Evolutionary conservation across 257 asterid genomes (phyloP).

Genomic region (Solanum corneliomulleri): DNA sequence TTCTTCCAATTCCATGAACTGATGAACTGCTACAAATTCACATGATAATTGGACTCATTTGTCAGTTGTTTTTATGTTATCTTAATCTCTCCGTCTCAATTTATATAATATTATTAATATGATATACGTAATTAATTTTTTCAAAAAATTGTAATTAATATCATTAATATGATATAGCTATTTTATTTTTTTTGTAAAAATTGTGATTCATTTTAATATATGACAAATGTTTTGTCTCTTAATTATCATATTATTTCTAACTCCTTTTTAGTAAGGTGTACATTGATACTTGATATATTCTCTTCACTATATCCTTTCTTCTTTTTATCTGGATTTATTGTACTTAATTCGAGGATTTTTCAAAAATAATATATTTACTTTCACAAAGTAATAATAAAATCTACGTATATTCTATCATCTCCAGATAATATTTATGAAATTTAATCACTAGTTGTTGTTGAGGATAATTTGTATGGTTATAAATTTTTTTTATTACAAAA

Average conservation of each 20-base stretch:
- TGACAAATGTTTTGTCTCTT: too few relatives aligned
- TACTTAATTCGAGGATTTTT: too few relatives aligned
- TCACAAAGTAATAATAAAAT: too few relatives aligned
- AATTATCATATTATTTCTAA: too few relatives aligned
- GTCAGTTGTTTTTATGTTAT: neutral
- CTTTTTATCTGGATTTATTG: too few relatives aligned
- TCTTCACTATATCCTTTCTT: neutral
- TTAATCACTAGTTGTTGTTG: neutral
- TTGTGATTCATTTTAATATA: too few relatives aligned
- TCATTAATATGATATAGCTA: fast-evolving
- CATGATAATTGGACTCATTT: neutral
- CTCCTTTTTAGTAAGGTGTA: neutral
- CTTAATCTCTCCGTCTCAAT: fast-evolving
- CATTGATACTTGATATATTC: neutral
- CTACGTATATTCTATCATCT: neutral
- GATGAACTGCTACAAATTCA: neutral
- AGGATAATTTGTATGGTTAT: too few relatives aligned
- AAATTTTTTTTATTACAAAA: too few relatives aligned
- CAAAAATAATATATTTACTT: too few relatives aligned
- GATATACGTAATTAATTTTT: neutral
- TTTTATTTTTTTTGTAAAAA: neutral
- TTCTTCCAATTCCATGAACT: neutral
- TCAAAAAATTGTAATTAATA: too few relatives aligned
- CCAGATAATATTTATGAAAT: too few relatives aligned
- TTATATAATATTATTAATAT: neutral